Evolutionary conservation across 169 alveolate species (phyloP).

Genomic region (Plasmodium inui): DNA sequence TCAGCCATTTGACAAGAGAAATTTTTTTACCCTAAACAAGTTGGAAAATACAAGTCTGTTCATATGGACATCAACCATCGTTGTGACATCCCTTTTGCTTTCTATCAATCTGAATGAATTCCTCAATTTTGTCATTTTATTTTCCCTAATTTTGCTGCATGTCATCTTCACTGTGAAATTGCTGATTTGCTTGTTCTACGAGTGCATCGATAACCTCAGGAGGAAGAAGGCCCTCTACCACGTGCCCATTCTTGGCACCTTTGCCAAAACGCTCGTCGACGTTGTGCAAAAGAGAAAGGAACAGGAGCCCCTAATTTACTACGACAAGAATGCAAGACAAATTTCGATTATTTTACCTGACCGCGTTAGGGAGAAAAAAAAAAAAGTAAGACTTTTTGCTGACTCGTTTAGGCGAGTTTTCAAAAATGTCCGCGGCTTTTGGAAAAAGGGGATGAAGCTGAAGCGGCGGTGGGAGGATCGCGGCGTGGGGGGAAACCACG

Average conservation of each 20-base stretch:
- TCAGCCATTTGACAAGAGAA: slow-evolving; percentile 89
- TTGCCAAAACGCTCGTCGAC: slow-evolving; percentile 54
- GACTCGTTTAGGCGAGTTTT: not conserved
- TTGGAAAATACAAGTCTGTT: slow-evolving; percentile 40
- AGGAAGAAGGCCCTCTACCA: slow-evolving; percentile 45
- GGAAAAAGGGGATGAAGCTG: slow-evolving; percentile 55
- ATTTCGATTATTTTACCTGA: slow-evolving; percentile 76
- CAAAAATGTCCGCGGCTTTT: slow-evolving; percentile 11
- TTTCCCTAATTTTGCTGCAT: slow-evolving; percentile 40
- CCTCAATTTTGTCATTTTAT: slow-evolving; percentile 54
- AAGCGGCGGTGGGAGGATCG: not conserved
- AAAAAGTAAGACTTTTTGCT: not conserved
- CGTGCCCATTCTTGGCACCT: slow-evolving; percentile 76
- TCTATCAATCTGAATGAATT: slow-evolving; percentile 63
- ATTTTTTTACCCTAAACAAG: slow-evolving; percentile 56
- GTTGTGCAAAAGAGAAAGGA: slow-evolving; percentile 62
- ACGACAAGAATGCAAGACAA: slow-evolving; percentile 63
- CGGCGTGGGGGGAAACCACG: not conserved
- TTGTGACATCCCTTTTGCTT: slow-evolving; percentile 67
- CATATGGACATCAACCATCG: slow-evolving; percentile 66
- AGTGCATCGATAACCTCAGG: slow-evolving; percentile 78
- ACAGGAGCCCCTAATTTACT: slow-evolving; percentile 80
- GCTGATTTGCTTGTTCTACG: slow-evolving; percentile 67
- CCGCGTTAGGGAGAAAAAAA: slow-evolving; percentile 6
- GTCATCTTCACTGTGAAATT: slow-evolving; percentile 66